Evolutionary conservation across 1,139 yeast species (phyloP), one percentile per base, ranked within the genome.

Genomic region (Hyphopichia burtonii): DNA sequence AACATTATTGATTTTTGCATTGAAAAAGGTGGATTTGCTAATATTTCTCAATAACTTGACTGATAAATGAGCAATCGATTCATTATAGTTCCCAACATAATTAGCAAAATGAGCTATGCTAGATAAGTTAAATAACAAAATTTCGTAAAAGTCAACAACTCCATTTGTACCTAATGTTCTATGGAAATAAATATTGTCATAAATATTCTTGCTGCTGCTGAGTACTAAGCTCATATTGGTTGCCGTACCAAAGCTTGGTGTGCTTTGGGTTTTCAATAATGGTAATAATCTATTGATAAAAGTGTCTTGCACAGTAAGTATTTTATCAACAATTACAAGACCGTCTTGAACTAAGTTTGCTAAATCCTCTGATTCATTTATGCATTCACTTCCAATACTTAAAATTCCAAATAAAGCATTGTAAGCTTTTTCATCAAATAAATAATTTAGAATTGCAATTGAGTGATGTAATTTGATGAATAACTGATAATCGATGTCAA

Each of bases 91-190:
- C 1, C 94, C 89, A 44, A 85, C 80, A 54, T 86, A 86, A 19
- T 88, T 65, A 0, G 85, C 86, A 42, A 89, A 60, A 49, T 85
- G 85, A 0, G 87, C 86, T 15, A 90, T 74, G 9, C 86, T 65
- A 0, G 88, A 77, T 20, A 89, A 64, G 47, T 86, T 78, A 61
- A 83, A 82, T 20, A 87, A 65, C 10, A 90, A 63, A 0, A 90
- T 82, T 53, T 89, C 95, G 53, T 74, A 83, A 52, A 86, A 85
- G 5, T 84, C 78, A 17, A 74, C 63, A 7, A 80, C 59, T 0
- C 93, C 91, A 51, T 79, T 82, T 0, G 83, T 70, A 4, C 86
- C 85, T 40, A 83, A 60, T 37, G 65, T 66, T 17, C 72, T 65
- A 1, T 88, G 83, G 36, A 70, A 61, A 48, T 74, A 77, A 33